Evolutionary conservation across 2,329 filamentous ascomycete genomes (phyloP).

Genomic region (Colletotrichum tanaceti): DNA sequence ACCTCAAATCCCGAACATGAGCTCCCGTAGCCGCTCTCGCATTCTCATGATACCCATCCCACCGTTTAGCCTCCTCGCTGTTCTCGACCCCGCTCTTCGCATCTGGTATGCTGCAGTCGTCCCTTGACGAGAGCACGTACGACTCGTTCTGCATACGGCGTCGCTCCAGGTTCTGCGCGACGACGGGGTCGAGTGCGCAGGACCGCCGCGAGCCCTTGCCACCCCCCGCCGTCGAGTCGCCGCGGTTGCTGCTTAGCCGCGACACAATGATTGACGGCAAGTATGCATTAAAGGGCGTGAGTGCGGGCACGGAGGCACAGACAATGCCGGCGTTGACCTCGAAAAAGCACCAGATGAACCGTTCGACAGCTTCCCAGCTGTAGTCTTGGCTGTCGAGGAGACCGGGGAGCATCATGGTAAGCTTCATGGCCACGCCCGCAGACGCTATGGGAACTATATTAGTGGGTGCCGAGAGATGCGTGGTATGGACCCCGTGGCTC

Average conservation of each 20-base stretch:
- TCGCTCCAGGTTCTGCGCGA: slow-evolving; percentile 34
- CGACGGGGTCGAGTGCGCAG: slow-evolving; percentile 17
- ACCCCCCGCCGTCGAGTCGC: not conserved
- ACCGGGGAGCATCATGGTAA: slow-evolving; percentile 45
- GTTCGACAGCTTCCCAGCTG: slow-evolving; percentile 44
- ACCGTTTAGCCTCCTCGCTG: slow-evolving; percentile 37
- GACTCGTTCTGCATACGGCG: slow-evolving; percentile 26
- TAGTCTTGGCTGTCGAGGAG: slow-evolving; percentile 45
- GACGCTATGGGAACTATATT: slow-evolving; percentile 39
- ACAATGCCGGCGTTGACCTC: slow-evolving; percentile 38
- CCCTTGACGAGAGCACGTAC: slow-evolving; percentile 34
- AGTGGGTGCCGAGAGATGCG: not conserved
- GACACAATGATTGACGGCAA: slow-evolving; percentile 35
- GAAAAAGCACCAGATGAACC: slow-evolving; percentile 47
- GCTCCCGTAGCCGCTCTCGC: not conserved
- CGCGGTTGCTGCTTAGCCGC: slow-evolving; percentile 11
- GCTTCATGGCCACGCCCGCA: slow-evolving; percentile 46
- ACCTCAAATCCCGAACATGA: not conserved
- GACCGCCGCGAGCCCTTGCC: not conserved
- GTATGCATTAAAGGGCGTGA: slow-evolving; percentile 42
- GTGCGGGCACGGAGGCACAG: slow-evolving; percentile 33
- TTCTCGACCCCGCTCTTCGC: slow-evolving; percentile 8
- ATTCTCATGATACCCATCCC: slow-evolving; percentile 19
- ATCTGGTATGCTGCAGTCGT: not conserved
- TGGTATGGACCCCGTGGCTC: not conserved